Percentiles rank a stretch among this genome's conserved stretches.
These are phyloP conservation scores for Naematelia encephala DNA, from an alignment of 768 basidiomycete species.

Conservation along the genomic window DNA sequence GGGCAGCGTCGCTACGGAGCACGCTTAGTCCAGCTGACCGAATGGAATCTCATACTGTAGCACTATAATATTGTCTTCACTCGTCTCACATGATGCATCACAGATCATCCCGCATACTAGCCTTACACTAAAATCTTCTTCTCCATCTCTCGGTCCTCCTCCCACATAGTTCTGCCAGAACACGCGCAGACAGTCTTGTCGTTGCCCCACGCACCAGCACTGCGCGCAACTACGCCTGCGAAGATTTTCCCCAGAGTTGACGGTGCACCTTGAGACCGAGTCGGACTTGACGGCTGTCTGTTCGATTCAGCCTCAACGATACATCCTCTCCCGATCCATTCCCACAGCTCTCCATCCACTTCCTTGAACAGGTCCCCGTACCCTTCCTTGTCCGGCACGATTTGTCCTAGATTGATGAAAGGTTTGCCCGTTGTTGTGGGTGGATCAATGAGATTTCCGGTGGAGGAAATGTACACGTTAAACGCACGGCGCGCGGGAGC, in stretches of 20 bases:
- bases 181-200: constrained; percentile 51
- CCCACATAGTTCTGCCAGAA: constrained; percentile 51
- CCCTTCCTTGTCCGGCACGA: constrained; percentile 43
- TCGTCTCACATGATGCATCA: too few relatives aligned
- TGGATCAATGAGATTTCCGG: constrained; percentile 47
- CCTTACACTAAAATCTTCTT: constrained; percentile 21
- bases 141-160: constrained; percentile 50
- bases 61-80: not conserved
- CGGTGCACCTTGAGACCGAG: constrained; percentile 1
- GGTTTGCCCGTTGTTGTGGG: constrained; percentile 41
- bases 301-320: constrained; percentile 36
- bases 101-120: too few relatives aligned
- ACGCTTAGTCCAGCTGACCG: too few relatives aligned
- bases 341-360: constrained; percentile 47
- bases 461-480: constrained; percentile 45
- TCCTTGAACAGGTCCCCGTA: constrained; percentile 49
- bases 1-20: too few relatives aligned
- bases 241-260: constrained; percentile 38
- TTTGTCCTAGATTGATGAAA: constrained; percentile 26
- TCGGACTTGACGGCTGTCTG: not conserved
- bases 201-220: constrained; percentile 49
- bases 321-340: constrained; percentile 48
- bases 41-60: too few relatives aligned
- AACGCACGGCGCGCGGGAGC: constrained; percentile 13
- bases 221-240: constrained; percentile 49